Base-by-base conservation (phyloP, 306 rosid genomes). In the Urtica urens region DNA sequence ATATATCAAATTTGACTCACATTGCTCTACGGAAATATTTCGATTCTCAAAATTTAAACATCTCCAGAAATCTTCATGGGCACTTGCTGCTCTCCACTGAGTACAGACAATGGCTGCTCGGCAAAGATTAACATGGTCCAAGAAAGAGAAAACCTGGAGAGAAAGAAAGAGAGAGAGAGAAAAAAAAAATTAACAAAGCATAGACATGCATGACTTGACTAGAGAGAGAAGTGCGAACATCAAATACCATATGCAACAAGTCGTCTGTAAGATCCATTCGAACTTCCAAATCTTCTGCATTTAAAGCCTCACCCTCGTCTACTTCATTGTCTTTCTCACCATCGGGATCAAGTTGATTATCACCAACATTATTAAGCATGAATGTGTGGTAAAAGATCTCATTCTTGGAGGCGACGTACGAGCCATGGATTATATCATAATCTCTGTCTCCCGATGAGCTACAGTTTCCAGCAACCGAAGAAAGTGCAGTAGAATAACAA, bases 261-360 rank as follows among this genome's bases (percentile, higher is more conserved):
- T 92, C 96, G 61, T 92, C 96, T 1, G 99, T 92, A 44, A 92
- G 93, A 72, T 92, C 99, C 96, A 92, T 85, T 60, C 93, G 80
- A 71, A 75, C 68, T 61, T 71, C 96, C 5, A 66, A 60, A 58
- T 80, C 93, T 40, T 92, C 94, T 31, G 46, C 18, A 23, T 70
- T 76, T 19, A 69, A 61, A 52, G 58, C 26, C 55, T 62, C 84
- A 55, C 46, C 27, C 11, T 60, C 74, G 49, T 70, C 65, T 21
- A 68, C 73, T 41, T 59, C 94, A 46, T 63, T 55, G 27, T 78
- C 94, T 50, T 64, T 68, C 62, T 46, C 79, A 57, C 53, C 40
- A 28, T 59, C 24, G 34, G 72, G 63, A 7, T 71, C 80, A 51
- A 65, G 54, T 22, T 54, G 53, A 51, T 37, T 58, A 55, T 73